A percentile compares a stretch with the other conserved stretches of the same genome.
phyloP scores from a whole-genome alignment of 306 rosid genomes.

The barrel medic (Medicago truncatula) region MtrunA17r5.0-ANR NC_053047.1:2864501-2865000 shows the following conservation, averaged over 20 bases:
- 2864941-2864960: no score
- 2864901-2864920: no score
- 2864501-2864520: no score
- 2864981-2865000: no score
- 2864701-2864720: conserved; percentile 19
- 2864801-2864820: neutral
- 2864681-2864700: neutral
- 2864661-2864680: no score
- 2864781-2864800: neutral
- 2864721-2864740: conserved; percentile 13
- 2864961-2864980: no score
- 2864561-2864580: neutral
- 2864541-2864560: conserved; percentile 23
- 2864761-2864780: conserved; percentile 14
- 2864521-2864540: no score
- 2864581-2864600: neutral
- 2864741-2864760: neutral
- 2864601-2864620: conserved; percentile 28
- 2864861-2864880: neutral
- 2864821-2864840: neutral
- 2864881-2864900: no score
- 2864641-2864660: conserved; percentile 12
- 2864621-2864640: conserved; percentile 23
- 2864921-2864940: no score
- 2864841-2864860: neutral